phyloP scores from a whole-genome alignment of 2,329 filamentous ascomycete genomes.

The Alternaria infectoria region DNA sequence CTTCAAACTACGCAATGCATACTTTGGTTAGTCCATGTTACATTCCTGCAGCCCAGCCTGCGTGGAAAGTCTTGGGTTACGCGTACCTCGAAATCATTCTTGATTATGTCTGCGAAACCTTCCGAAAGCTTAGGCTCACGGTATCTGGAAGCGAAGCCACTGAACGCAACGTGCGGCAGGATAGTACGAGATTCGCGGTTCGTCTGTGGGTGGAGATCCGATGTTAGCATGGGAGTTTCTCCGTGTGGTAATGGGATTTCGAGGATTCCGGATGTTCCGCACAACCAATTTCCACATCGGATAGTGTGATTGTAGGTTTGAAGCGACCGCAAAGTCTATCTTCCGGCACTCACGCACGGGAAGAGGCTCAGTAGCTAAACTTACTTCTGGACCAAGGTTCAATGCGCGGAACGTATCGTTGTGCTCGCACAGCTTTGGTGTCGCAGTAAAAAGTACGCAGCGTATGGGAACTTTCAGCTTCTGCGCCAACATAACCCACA shows the following conservation, averaged over 20 bases:
- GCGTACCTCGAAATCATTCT: conserved; percentile 73
- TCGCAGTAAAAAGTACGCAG: conserved; percentile 83
- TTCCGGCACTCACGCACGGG: conserved; percentile 7
- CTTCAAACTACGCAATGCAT: conserved; percentile 61
- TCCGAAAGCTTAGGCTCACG: conserved; percentile 74
- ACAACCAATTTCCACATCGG: conserved; percentile 16
- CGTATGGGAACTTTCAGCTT: conserved; percentile 76
- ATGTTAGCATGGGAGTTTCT: conserved; percentile 24
- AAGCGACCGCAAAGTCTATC: conserved; percentile 4
- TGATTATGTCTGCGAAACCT: conserved; percentile 81
- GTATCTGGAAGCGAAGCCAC: conserved; percentile 74
- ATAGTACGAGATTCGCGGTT: conserved; percentile 81
- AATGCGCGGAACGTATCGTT: conserved; percentile 85
- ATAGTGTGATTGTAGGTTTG: conserved; percentile 9
- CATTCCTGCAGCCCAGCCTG: neutral
- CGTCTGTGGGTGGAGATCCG: conserved; percentile 54
- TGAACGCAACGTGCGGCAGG: conserved; percentile 82
- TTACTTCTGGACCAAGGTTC: conserved; percentile 47
- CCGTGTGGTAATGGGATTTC: neutral
- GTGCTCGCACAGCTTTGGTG: conserved; percentile 74
- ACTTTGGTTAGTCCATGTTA: conserved; percentile 25
- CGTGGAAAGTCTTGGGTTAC: conserved; percentile 4
- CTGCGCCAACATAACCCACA: conserved; percentile 78
- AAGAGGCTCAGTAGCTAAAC: conserved; percentile 27
- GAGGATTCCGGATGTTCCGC: neutral